phyloP scores from a whole-genome alignment of 768 basidiomycete genomes.

The Rhizopogon vinicolor region DNA sequence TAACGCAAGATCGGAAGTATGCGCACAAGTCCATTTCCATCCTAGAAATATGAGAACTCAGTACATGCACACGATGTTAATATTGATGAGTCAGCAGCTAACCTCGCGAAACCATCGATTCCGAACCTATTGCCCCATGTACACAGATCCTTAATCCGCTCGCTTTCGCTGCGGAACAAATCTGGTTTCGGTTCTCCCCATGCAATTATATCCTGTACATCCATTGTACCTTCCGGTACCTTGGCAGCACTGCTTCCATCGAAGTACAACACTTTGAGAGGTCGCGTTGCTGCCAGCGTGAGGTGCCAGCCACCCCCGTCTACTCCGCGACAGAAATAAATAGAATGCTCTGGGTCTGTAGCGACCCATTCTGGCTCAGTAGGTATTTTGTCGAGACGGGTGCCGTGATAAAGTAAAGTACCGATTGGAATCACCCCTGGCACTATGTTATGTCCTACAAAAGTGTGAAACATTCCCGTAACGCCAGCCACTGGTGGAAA shows the following conservation, averaged over 20 bases:
- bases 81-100: background rate
- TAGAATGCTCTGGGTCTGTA: conserved; percentile 32
- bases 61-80: background rate
- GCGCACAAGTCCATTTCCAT: conserved; percentile 29
- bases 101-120: conserved; percentile 32
- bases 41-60: conserved; percentile 4
- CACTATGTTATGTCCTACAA: conserved; percentile 26
- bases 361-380: conserved; percentile 27
- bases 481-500: background rate
- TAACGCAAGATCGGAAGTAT: background rate
- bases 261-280: conserved; percentile 29
- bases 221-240: conserved; percentile 25
- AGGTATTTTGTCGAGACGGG: conserved; percentile 15
- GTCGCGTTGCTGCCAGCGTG: conserved; percentile 22
- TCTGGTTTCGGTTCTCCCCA: conserved; percentile 24
- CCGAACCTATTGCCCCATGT: conserved; percentile 26
- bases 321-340: conserved; percentile 27
- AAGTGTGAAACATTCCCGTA: background rate
- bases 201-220: conserved; percentile 29
- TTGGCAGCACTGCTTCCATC: conserved; percentile 27
- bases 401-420: conserved; percentile 33
- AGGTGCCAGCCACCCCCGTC: conserved; percentile 18
- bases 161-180: conserved; percentile 13
- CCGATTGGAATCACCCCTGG: conserved; percentile 30
- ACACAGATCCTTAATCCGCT: conserved; percentile 26